Evolutionary conservation across 192 early-diverging fungal genomes (phyloP), one percentile per base, ranked within the genome.

Genomic region (Thamnidium elegans): DNA sequence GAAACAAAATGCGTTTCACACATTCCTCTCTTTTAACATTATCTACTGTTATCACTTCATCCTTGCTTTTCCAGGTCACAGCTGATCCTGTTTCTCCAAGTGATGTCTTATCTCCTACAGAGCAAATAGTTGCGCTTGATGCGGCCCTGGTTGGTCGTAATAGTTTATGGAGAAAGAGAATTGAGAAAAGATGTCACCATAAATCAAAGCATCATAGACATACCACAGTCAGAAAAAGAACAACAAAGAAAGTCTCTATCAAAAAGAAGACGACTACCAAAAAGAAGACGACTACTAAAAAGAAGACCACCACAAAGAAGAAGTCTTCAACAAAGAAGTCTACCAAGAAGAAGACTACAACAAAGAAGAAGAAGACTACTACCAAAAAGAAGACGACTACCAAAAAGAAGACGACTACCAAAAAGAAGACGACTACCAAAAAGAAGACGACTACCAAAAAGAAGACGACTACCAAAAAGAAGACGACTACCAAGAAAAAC

Each of bases 11-110:
- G 58, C 58, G 58, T 20, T 45, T 59, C 43, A 43, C 21, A 13
- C 58, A 43, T 59, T 59, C 58, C 58, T 59, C 58, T 59, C 58
- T 59, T 45, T 59, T 59, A 15, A 42, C 36, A 23, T 59, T 43
- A 26, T 42, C 42, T 20, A 45, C 58, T 42, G 39, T 59, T 19
- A 39, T 59, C 23, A 45, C 58, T 23, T 42, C 36, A 7, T 20
- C 58, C 13, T 23, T 59, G 21, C 39, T 59, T 20, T 44, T 45
- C 21, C 39, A 59, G 0, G 58, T 45, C 36, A 39, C 42, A 20
- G 32, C 58, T n/a, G 36, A 7, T 11, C 58, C 58, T 26, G 23
- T 59, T 55, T 45, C 42, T 23, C 10, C 42, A 3, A 19, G 10
- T 59, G 20, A 43, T 44, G 19, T 39, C 39, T 15, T 11, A 5